Conservation (phyloP, 2,329 filamentous ascomycete genomes). For the Coniochaeta sp. region DNA sequence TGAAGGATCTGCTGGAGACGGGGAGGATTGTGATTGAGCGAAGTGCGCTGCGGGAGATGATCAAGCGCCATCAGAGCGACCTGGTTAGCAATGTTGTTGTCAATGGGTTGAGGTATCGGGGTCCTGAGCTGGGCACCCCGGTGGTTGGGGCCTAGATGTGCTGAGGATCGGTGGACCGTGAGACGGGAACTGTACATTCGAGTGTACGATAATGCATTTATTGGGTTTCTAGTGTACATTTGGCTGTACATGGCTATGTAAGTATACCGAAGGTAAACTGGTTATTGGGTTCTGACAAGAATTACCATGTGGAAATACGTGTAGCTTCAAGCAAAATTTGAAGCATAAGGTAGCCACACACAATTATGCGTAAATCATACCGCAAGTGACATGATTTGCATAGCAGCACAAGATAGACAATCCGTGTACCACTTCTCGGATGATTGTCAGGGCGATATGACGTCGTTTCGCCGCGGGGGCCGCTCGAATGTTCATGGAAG, state of each 20-base stretch:
- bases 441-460: not conserved
- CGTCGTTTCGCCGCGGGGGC: not conserved
- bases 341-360: no score
- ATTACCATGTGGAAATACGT: not conserved
- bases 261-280: not conserved
- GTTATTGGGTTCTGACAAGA: not conserved
- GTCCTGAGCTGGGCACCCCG: conserved; percentile 29
- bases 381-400: no score
- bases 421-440: no score
- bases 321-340: not conserved
- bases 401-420: no score
- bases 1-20: conserved; percentile 86
- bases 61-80: conserved; percentile 65
- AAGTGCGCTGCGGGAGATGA: conserved; percentile 66
- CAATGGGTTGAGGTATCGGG: conserved; percentile 26
- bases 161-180: not conserved
- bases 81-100: conserved; percentile 41
- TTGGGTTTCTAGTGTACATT: not conserved
- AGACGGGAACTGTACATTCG: not conserved
- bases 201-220: not conserved
- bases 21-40: conserved; percentile 83
- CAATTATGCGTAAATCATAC: not conserved
- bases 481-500: not conserved
- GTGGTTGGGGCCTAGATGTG: conserved; percentile 14
- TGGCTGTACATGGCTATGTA: no score